Base-by-base conservation (phyloP, 2,329 filamentous ascomycete genomes). In the Fusarium brachygibbosum region DNA sequence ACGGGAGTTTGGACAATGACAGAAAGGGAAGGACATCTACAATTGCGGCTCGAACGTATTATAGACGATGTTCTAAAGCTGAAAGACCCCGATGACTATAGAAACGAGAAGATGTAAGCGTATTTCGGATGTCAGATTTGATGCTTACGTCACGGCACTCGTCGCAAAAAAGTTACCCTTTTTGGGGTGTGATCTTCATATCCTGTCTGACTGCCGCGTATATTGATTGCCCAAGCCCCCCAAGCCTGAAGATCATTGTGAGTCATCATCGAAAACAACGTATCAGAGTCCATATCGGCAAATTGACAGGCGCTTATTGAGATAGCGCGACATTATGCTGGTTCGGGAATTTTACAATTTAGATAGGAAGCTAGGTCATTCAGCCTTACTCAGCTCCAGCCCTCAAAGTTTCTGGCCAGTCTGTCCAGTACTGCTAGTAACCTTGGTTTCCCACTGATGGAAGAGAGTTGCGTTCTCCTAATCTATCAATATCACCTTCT, bases 21-120 rank as follows among this genome's bases (percentile, higher is more conserved):
- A 10, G 7, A 1, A 19, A 9, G 17, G 5, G 0, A 38, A 38
- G n/a, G 1, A 1, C 3, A 2, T 50, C 14, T 9, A 12, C 0
- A 8, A 12, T 3, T 8, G 10, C 16, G 10, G 23, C 6, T 25
- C 9, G 29, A 29, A 29, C 3, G 11, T 29, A 29, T 25, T 17
- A 9, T 29, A 29, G 1, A 9, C 9, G 2, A 2, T 13, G 3
- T 0, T 1, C 21, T 6, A 31, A 11, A 29, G 7, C 7, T 14
- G 11, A 19, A 10, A 21, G 11, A 44, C 5, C 28, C 5, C 1
- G 13, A 9, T 28, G 16, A 28, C 6, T n/a, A n/a, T 7, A 7
- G 10, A 16, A 16, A 29, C 7, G 28, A 17, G 9, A 7, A 19
- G 25, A 37, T 9, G 9, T 51, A 38, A 50, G 48, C 48, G n/a